Percentiles rank a stretch among this genome's conserved stretches.
Conservation (phyloP, 257 asterid species). For the Phtheirospermum japonicum region DNA sequence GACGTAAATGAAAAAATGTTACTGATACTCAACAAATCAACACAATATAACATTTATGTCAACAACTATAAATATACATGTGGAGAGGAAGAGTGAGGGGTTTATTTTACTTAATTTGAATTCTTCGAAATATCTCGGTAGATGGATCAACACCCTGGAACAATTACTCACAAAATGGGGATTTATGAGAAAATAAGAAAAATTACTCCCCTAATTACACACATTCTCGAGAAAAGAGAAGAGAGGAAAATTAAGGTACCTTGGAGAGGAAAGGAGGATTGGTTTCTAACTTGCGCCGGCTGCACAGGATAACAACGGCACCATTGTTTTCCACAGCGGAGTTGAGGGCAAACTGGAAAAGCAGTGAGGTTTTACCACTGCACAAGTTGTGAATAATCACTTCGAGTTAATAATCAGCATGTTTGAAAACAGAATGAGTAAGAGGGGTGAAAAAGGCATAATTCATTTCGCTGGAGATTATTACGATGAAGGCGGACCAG, state of each 20-base stretch:
- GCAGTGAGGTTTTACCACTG: conserved; percentile 91
- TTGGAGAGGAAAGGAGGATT: conserved; percentile 80
- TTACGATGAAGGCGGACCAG: conserved; percentile 75
- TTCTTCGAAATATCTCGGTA: conserved; percentile 52
- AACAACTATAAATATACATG: conserved; percentile 6
- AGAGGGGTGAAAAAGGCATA: not conserved
- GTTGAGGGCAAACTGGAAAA: conserved; percentile 80
- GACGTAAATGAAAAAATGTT: conserved; percentile 1
- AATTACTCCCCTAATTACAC: not conserved
- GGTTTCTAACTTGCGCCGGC: conserved; percentile 52
- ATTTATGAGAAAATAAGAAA: not conserved
- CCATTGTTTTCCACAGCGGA: conserved; percentile 39
- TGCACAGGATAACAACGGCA: conserved; percentile 66
- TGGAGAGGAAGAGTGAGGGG: not conserved
- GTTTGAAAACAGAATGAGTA: not conserved
- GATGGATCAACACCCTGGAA: conserved; percentile 77
- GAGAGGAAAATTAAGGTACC: conserved; percentile 35
- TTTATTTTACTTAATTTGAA: conserved; percentile 57
- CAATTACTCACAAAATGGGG: conserved; percentile 14
- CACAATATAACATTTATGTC: not conserved
- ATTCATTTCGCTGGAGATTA: not conserved
- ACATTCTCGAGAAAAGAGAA: not conserved
- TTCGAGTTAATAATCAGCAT: not conserved
- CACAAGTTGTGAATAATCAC: conserved; percentile 19
- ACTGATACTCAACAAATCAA: conserved; percentile 15